Percentiles rank a stretch among this genome's conserved stretches.
Evolutionary conservation across 2,329 filamentous ascomycete genomes (phyloP).

Genomic region (Sporothrix pseudoabietina): DNA sequence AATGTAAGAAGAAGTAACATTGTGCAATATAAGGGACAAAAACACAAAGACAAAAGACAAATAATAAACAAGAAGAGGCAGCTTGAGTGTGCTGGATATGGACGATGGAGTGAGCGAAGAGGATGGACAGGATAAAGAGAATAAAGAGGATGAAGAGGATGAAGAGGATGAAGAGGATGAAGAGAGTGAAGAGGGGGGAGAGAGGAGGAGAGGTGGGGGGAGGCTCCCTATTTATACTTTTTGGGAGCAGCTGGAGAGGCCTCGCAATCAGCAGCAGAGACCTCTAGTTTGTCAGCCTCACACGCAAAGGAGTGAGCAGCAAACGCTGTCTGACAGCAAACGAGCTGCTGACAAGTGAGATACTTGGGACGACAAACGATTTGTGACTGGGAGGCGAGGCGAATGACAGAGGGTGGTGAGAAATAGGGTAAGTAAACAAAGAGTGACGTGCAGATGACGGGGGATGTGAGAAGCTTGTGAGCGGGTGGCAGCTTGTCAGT

Average conservation of each 20-base stretch:
- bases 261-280: background rate
- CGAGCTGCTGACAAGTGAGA: background rate
- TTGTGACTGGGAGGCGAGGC: background rate
- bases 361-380: background rate
- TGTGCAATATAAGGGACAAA: too few relatives aligned
- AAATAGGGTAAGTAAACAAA: background rate
- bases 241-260: background rate
- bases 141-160: background rate
- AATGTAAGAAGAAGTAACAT: too few relatives aligned
- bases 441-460: background rate
- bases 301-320: background rate
- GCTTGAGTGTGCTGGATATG: too few relatives aligned
- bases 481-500: background rate
- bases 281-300: background rate
- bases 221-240: background rate
- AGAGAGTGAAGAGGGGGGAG: background rate
- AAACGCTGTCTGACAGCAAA: background rate
- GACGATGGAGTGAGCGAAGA: background rate
- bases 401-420: background rate
- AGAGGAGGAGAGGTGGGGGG: background rate
- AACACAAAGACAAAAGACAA: too few relatives aligned
- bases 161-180: background rate
- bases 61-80: too few relatives aligned
- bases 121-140: background rate
- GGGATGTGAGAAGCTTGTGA: background rate